A percentile compares a stretch with the other conserved stretches of the same genome.
These are phyloP conservation scores for Pythium graminicola DNA, from an alignment of 352 stramenopile species.

Conservation along the genomic window DNA sequence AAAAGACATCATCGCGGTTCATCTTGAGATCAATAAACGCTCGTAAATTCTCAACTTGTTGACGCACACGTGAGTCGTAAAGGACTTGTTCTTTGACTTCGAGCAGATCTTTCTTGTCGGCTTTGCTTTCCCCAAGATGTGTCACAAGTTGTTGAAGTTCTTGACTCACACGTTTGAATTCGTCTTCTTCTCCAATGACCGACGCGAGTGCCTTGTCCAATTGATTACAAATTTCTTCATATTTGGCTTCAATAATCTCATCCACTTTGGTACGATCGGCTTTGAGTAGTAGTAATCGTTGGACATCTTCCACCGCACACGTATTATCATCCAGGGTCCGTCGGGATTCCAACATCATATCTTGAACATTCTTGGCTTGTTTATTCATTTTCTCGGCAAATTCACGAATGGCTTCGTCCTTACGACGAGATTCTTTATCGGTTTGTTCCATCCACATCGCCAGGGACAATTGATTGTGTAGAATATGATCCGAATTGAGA, in stretches of 20 bases:
- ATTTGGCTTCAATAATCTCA: slow-evolving; percentile 86
- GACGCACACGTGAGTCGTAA: slow-evolving; percentile 78
- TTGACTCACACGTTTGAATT: slow-evolving; percentile 82
- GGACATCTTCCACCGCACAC: slow-evolving; percentile 76
- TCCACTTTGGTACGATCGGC: slow-evolving; percentile 78
- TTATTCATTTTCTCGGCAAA: slow-evolving; percentile 78
- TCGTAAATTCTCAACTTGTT: slow-evolving; percentile 80
- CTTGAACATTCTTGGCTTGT: slow-evolving; percentile 72
- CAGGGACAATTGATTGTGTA: slow-evolving; percentile 70
- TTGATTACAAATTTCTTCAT: slow-evolving; percentile 90
- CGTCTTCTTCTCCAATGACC: slow-evolving; percentile 82
- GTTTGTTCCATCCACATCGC: slow-evolving; percentile 74
- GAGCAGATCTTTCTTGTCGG: slow-evolving; percentile 78
- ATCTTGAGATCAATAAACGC: slow-evolving; percentile 88
- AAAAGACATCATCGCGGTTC: slow-evolving; percentile 82
- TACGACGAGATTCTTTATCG: slow-evolving; percentile 60
- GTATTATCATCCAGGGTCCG: slow-evolving; percentile 81
- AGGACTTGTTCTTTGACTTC: slow-evolving; percentile 85
- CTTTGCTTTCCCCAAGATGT: slow-evolving; percentile 72
- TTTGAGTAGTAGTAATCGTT: slow-evolving; percentile 70
- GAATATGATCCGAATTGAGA: slow-evolving; percentile 70
- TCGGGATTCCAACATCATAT: slow-evolving; percentile 82
- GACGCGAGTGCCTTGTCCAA: slow-evolving; percentile 82
- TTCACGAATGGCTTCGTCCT: slow-evolving; percentile 73
- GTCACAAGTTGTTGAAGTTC: slow-evolving; percentile 80